Conservation (phyloP, 805 yeast genomes). For the Ogataea glucozyma region DNA sequence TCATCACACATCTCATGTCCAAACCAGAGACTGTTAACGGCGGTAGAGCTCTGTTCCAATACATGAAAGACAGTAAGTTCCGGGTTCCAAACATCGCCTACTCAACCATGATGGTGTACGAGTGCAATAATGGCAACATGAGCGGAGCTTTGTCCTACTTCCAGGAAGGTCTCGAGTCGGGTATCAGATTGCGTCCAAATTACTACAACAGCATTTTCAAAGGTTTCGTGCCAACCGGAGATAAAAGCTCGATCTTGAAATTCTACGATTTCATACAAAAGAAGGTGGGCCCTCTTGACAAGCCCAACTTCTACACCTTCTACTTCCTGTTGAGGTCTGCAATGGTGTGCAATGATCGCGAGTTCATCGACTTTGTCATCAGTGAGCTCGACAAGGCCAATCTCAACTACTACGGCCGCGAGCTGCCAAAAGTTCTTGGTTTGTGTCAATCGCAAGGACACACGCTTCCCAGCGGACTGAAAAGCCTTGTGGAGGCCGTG, state of each 20-base stretch:
- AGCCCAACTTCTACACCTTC: conserved; percentile 53
- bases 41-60: conserved; percentile 52
- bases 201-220: conserved; percentile 49
- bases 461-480: conserved; percentile 22
- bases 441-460: conserved; percentile 22
- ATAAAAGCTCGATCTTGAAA: conserved; percentile 38
- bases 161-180: conserved; percentile 35
- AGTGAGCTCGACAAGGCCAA: conserved; percentile 38
- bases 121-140: conserved; percentile 44
- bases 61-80: conserved; percentile 38
- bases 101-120: conserved; percentile 50
- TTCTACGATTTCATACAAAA: conserved; percentile 41
- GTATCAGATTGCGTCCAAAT: conserved; percentile 39
- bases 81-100: conserved; percentile 39
- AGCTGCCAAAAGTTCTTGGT: conserved; percentile 40
- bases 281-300: conserved; percentile 20
- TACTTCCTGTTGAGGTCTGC: conserved; percentile 47
- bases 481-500: not conserved
- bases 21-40: conserved; percentile 47
- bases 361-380: conserved; percentile 38
- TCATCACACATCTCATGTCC: conserved; percentile 54
- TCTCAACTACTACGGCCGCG: conserved; percentile 39
- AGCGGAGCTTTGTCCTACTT: conserved; percentile 44
- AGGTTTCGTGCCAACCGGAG: conserved; percentile 44
- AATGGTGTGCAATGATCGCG: conserved; percentile 33